These are phyloP conservation scores for Mikania micrantha DNA, from an alignment of 129 eudicot genomes.

Conservation along the genomic window DNA sequence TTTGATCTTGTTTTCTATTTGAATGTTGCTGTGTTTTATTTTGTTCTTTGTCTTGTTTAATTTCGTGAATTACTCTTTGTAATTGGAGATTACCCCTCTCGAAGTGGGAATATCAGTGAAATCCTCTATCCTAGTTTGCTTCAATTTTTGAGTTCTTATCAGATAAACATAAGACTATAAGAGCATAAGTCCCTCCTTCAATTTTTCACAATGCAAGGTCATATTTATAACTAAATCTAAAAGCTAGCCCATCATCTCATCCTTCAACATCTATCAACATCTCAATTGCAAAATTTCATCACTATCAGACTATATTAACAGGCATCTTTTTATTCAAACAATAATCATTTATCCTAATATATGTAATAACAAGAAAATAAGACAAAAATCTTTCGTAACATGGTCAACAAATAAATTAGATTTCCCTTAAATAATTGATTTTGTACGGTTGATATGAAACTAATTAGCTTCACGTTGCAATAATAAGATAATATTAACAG, in stretches of 20 bases:
- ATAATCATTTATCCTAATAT: neutral
- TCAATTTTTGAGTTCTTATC: no score
- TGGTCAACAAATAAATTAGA: neutral
- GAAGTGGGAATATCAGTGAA: no score
- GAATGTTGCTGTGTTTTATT: no score
- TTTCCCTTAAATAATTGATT: neutral
- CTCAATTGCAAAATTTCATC: neutral
- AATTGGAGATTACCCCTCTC: no score
- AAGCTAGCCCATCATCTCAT: conserved; percentile 5
- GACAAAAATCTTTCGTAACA: neutral
- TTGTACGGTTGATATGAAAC: neutral
- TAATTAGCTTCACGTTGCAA: neutral
- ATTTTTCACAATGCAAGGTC: conserved; percentile 1
- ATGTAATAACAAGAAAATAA: neutral
- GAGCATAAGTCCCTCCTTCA: neutral
- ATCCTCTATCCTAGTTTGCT: no score
- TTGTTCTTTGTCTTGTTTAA: no score
- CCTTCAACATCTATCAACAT: neutral
- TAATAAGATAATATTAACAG: neutral
- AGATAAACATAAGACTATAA: neutral
- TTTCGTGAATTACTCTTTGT: no score
- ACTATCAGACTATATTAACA: neutral
- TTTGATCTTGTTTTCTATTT: no score
- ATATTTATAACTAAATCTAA: neutral
- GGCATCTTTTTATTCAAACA: neutral